A percentile compares a stretch with the other conserved stretches of the same genome.
Evolutionary conservation across 176 grass and related monocot genomes (phyloP).

Genomic region (Paspalum notatum): DNA sequence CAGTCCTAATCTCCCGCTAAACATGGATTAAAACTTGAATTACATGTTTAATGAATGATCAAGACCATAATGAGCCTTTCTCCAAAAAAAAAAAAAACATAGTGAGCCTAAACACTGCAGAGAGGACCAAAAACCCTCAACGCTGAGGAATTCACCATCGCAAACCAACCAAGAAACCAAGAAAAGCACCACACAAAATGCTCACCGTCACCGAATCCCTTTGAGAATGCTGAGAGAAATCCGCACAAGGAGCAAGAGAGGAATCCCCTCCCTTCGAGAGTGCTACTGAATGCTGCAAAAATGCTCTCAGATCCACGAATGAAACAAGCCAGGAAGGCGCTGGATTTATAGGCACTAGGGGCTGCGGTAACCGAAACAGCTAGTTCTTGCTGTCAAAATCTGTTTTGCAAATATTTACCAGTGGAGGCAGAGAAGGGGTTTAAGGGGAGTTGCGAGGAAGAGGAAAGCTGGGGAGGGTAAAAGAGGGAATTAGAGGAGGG

Average conservation of each 20-base stretch:
- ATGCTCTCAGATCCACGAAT: conserved; percentile 14
- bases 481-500: not conserved
- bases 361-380: conserved; percentile 8
- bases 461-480: conserved; percentile 26
- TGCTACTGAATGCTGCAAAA: not conserved
- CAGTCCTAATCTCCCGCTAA: not conserved
- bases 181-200: not conserved
- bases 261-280: not conserved
- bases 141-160: not conserved
- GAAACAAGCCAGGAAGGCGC: not conserved
- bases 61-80: not conserved
- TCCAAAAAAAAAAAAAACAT: too few species aligned
- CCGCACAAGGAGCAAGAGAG: not conserved
- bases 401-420: conserved; percentile 9
- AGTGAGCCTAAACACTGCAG: not conserved
- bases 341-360: conserved; percentile 1
- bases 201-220: not conserved
- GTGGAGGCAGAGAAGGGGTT: not conserved
- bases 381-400: not conserved
- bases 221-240: not conserved
- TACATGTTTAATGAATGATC: not conserved
- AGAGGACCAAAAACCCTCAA: not conserved
- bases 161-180: not conserved
- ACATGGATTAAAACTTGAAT: not conserved
- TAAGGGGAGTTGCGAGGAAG: not conserved